phyloP scores from a whole-genome alignment of 129 eudicot genomes.

The Erigeron canadensis region DNA sequence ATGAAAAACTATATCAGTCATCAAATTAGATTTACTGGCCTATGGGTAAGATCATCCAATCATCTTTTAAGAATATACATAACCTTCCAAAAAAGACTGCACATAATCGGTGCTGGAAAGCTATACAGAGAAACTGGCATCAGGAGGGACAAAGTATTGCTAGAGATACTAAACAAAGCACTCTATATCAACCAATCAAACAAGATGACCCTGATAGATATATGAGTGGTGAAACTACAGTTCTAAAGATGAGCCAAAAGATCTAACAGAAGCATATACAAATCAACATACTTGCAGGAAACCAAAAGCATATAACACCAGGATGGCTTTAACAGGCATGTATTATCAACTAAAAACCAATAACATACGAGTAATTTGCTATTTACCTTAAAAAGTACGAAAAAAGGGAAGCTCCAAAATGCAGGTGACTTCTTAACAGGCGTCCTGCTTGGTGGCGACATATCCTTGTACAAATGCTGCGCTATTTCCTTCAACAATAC shows the following conservation, averaged over 20 bases:
- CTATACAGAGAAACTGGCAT: neutral
- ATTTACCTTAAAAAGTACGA: constrained; percentile 70
- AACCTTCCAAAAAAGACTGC: neutral
- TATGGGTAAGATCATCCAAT: too few relatives aligned
- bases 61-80: too few relatives aligned
- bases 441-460: constrained; percentile 47
- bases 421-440: constrained; percentile 60
- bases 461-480: constrained; percentile 76
- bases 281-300: neutral
- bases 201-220: neutral
- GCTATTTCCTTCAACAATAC: constrained; percentile 83
- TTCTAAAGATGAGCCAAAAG: neutral
- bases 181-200: neutral
- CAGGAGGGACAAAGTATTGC: neutral
- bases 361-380: neutral
- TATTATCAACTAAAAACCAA: neutral
- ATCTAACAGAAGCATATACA: constrained; percentile 6
- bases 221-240: neutral
- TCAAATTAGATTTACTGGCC: too few relatives aligned
- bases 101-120: neutral
- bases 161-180: neutral
- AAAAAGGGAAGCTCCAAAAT: constrained; percentile 45
- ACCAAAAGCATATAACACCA: neutral
- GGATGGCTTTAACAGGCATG: too few relatives aligned
- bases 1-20: neutral